Evolutionary conservation across 371 early-diverging fungal genomes (phyloP).

Genomic region (Mycotypha africana): DNA sequence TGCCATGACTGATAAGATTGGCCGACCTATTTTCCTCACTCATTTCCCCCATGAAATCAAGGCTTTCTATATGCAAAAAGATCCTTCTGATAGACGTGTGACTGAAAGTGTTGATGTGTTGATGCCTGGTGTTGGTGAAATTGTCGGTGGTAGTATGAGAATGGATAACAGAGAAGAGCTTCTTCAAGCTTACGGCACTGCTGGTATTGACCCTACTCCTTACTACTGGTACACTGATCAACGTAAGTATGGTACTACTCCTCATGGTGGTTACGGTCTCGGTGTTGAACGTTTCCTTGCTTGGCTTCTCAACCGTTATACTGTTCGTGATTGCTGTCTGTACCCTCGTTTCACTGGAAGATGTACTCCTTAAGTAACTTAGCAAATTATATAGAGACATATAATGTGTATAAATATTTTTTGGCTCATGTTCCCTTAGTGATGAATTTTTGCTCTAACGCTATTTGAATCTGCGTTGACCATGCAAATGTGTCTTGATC

Average conservation of each 20-base stretch:
- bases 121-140: slow-evolving; percentile 99
- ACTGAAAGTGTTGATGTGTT: slow-evolving; percentile 99
- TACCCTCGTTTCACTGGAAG: slow-evolving; percentile 96
- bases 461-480: too few relatives aligned
- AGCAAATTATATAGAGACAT: too few relatives aligned
- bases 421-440: too few relatives aligned
- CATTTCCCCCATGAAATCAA: slow-evolving; percentile 99
- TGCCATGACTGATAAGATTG: slow-evolving; percentile 95
- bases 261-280: slow-evolving; percentile 99
- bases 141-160: slow-evolving; percentile 99
- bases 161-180: slow-evolving; percentile 88
- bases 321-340: slow-evolving; percentile 92
- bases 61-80: slow-evolving; percentile 99
- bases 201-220: slow-evolving; percentile 94
- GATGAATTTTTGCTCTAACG: too few relatives aligned
- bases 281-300: slow-evolving; percentile 99
- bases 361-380: slow-evolving; percentile 86
- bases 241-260: slow-evolving; percentile 97
- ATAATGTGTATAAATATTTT: too few relatives aligned
- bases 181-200: slow-evolving; percentile 92
- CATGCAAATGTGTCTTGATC: too few relatives aligned
- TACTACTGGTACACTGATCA: slow-evolving; percentile 99
- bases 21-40: slow-evolving; percentile 95
- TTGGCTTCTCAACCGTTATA: slow-evolving; percentile 92
- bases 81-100: slow-evolving; percentile 73